A percentile compares a stretch with the other conserved stretches of the same genome.
phyloP scores from a whole-genome alignment of 768 basidiomycete species.

The Hydnomerulius pinastri region DNA sequence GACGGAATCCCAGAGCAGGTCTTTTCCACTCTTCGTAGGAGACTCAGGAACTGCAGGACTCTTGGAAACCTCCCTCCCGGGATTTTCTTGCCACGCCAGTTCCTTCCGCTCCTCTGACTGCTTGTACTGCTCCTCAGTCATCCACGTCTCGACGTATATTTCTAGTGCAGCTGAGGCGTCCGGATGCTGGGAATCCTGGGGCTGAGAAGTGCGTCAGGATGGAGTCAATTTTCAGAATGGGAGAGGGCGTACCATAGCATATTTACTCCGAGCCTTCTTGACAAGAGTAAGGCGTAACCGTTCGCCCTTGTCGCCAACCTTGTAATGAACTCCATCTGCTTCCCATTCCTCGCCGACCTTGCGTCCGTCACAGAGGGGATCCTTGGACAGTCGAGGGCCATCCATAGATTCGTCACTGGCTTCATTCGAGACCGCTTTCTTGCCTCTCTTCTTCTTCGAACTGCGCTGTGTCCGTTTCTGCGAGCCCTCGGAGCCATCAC shows the following conservation, averaged over 20 bases:
- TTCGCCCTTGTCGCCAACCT: constrained; percentile 70
- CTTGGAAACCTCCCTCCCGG: constrained; percentile 43
- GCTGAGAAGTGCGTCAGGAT: constrained; percentile 44
- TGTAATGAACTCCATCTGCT: constrained; percentile 66
- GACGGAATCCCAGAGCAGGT: constrained; percentile 69
- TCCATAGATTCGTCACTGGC: constrained; percentile 51
- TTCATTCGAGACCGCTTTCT: constrained; percentile 42
- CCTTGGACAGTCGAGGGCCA: constrained; percentile 47
- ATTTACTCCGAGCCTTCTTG: constrained; percentile 69
- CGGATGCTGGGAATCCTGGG: constrained; percentile 75
- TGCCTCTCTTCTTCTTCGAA: constrained; percentile 57
- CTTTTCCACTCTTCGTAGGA: constrained; percentile 55
- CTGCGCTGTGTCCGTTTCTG: constrained; percentile 6
- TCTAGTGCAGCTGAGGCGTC: constrained; percentile 69
- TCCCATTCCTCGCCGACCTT: constrained; percentile 80
- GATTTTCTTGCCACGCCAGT: constrained; percentile 70
- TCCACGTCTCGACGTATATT: constrained; percentile 78
- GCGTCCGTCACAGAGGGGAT: constrained; percentile 55
- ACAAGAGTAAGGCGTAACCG: constrained; percentile 69
- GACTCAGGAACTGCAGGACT: constrained; percentile 42
- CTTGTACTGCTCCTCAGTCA: constrained; percentile 72
- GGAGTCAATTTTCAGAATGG: not conserved
- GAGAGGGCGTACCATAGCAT: constrained; percentile 64
- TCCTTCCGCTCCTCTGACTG: constrained; percentile 60
- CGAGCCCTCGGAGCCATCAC: constrained; percentile 11